Conservation (phyloP, 202 grass and related monocot species). For the Zoysia matrella region DNA sequence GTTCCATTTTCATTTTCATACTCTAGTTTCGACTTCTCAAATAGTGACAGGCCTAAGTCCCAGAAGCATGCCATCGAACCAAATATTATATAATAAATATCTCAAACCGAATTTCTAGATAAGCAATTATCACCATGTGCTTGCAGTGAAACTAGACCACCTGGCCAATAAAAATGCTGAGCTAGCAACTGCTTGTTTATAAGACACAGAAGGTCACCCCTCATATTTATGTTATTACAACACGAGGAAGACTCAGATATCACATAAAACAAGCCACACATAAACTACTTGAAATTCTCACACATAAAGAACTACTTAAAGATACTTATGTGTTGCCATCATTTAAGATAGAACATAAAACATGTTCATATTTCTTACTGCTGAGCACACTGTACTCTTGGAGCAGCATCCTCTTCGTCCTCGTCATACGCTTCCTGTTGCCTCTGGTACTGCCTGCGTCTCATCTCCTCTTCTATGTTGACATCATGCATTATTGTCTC, state of each 20-base stretch:
- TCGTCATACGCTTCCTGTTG: constrained; percentile 62
- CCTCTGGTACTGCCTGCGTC: constrained; percentile 51
- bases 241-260: neutral
- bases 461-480: constrained; percentile 75
- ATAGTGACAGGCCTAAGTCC: neutral
- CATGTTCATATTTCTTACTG: constrained; percentile 47
- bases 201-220: constrained; percentile 1
- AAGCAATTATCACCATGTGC: neutral
- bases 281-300: neutral
- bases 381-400: constrained; percentile 74
- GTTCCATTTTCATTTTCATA: constrained; percentile 1
- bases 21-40: constrained; percentile 11
- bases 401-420: constrained; percentile 63
- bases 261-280: neutral
- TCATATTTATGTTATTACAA: neutral
- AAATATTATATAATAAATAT: neutral
- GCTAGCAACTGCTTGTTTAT: constrained; percentile 4
- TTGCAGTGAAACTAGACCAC: neutral
- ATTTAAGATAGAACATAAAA: neutral
- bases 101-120: no score
- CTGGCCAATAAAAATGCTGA: constrained; percentile 12
- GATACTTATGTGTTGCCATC: neutral
- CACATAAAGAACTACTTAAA: neutral
- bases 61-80: neutral
- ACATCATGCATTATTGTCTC: constrained; percentile 72